phyloP scores from a whole-genome alignment of 164 flowering plant genomes.

The Aristolochia contorta region DNA sequence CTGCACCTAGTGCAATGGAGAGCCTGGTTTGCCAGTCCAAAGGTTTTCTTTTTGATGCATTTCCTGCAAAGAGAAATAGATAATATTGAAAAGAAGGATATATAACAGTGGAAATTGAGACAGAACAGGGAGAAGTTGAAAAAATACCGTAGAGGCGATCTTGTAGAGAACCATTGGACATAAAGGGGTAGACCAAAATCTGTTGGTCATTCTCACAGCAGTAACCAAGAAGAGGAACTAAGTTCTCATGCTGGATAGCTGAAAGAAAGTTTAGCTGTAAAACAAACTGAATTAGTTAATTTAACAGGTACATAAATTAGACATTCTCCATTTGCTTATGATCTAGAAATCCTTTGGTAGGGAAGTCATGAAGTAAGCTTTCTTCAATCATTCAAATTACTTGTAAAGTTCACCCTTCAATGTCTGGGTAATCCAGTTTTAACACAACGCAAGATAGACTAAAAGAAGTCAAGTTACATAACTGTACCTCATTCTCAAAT shows the following conservation, averaged over 20 bases:
- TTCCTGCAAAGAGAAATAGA: constrained; percentile 30
- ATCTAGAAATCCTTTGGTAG: too few species aligned
- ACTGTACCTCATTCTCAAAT: constrained; percentile 68
- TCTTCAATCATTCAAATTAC: not conserved
- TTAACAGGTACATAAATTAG: too few species aligned
- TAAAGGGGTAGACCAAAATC: constrained; percentile 72
- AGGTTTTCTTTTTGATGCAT: constrained; percentile 50
- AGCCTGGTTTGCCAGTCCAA: constrained; percentile 78
- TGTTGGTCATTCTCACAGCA: constrained; percentile 73
- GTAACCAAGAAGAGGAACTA: constrained; percentile 76
- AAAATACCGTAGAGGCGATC: constrained; percentile 71
- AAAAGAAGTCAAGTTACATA: not conserved
- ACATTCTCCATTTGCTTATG: too few species aligned
- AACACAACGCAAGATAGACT: not conserved
- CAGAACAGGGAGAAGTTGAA: not conserved
- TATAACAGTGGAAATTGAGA: not conserved
- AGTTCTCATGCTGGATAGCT: constrained; percentile 55
- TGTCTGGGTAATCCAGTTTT: too few species aligned
- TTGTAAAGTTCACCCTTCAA: too few species aligned
- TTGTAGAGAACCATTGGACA: constrained; percentile 89
- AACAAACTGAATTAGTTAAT: not conserved
- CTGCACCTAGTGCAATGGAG: constrained; percentile 74
- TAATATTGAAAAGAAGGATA: not conserved
- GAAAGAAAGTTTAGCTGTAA: constrained; percentile 67
- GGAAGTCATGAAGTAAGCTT: too few species aligned